phyloP scores from a whole-genome alignment of 805 yeast species.

The Yarrowia alimentaria region DNA sequence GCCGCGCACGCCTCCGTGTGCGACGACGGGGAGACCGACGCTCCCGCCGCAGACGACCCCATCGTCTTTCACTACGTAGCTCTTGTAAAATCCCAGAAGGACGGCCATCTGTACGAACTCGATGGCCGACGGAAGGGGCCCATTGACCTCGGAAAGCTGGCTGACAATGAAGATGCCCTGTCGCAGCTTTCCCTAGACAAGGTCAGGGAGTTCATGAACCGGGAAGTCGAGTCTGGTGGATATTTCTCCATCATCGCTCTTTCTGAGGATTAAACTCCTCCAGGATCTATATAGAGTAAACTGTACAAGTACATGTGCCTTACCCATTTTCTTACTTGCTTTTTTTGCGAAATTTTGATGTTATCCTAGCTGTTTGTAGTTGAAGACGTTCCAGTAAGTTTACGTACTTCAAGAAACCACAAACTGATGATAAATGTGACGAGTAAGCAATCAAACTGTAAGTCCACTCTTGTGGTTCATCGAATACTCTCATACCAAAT shows the following conservation, averaged over 20 bases:
- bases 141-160: conserved; percentile 50
- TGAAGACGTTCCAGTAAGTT: too few species aligned
- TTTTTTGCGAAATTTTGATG: too few species aligned
- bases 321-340: too few species aligned
- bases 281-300: too few species aligned
- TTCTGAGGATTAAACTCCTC: conserved; percentile 40
- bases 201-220: conserved; percentile 64
- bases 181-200: conserved; percentile 52
- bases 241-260: conserved; percentile 78
- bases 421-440: too few species aligned
- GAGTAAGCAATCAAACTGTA: too few species aligned
- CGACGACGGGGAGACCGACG: conserved; percentile 41
- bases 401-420: too few species aligned
- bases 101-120: conserved; percentile 69
- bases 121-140: conserved; percentile 89
- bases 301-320: too few species aligned
- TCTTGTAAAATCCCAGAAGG: conserved; percentile 53
- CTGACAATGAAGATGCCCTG: conserved; percentile 51
- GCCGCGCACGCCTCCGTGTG: conserved; percentile 43
- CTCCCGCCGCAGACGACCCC: conserved; percentile 45
- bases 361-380: too few species aligned
- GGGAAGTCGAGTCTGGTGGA: conserved; percentile 38
- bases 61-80: conserved; percentile 76
- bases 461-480: too few species aligned
- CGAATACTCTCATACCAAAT: too few species aligned